A percentile compares a stretch with the other conserved stretches of the same genome.
phyloP scores from a whole-genome alignment of 2,329 filamentous ascomycete genomes.

The Colletotrichum viniferum region DNA sequence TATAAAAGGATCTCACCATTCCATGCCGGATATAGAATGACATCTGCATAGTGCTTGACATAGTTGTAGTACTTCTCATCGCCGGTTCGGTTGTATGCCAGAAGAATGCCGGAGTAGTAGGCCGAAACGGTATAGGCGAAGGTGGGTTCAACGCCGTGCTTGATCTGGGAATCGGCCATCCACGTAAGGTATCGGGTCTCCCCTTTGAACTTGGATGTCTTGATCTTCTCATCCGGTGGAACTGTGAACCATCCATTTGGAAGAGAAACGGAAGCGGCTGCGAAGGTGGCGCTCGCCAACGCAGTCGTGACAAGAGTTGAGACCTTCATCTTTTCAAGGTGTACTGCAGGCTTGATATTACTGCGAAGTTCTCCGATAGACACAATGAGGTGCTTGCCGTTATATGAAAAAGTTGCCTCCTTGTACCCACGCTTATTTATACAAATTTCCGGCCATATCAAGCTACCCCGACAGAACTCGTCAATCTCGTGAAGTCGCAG shows the following conservation, averaged over 20 bases:
- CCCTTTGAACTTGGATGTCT: constrained; percentile 10
- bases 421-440: not conserved
- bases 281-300: not conserved
- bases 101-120: constrained; percentile 28
- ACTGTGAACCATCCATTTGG: constrained; percentile 19
- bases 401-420: not conserved
- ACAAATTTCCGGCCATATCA: not conserved
- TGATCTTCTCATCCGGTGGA: constrained; percentile 13
- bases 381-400: not conserved
- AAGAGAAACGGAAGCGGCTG: constrained; percentile 9
- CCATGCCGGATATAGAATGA: constrained; percentile 26
- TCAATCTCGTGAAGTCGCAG: not conserved
- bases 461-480: not conserved
- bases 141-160: constrained; percentile 28
- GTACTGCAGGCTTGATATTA: not conserved
- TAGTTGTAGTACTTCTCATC: constrained; percentile 27
- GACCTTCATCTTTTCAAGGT: not conserved
- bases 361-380: not conserved
- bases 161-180: constrained; percentile 32
- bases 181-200: constrained; percentile 26
- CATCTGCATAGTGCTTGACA: constrained; percentile 26
- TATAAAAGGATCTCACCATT: constrained; percentile 22
- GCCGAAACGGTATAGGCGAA: constrained; percentile 31
- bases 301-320: not conserved
- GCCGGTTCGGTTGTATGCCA: constrained; percentile 24